phyloP scores from a whole-genome alignment of 441 rosid species.

The Euphorbia corollata region DNA sequence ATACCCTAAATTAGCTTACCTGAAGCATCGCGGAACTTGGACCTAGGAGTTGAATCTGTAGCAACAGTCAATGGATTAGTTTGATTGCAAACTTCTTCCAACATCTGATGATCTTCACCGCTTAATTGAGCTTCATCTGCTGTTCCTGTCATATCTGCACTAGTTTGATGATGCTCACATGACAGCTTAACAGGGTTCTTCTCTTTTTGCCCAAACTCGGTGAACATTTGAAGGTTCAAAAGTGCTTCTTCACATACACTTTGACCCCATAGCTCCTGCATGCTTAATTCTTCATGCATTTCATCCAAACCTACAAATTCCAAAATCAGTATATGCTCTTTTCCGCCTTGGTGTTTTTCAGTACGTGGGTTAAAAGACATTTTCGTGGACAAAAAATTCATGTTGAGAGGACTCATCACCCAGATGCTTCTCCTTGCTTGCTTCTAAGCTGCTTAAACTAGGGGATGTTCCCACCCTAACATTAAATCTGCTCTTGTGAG shows the following conservation, averaged over 20 bases:
- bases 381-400: too few relatives aligned
- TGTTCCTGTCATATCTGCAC: conserved; percentile 25
- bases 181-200: conserved; percentile 16
- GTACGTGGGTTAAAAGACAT: neutral
- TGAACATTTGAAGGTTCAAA: conserved; percentile 21
- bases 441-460: conserved; percentile 18
- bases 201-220: conserved; percentile 30
- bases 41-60: too few relatives aligned
- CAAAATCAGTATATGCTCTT: conserved; percentile 17
- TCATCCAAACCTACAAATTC: conserved; percentile 19
- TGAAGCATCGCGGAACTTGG: too few relatives aligned
- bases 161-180: conserved; percentile 23
- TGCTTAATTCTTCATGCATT: conserved; percentile 24
- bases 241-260: conserved; percentile 25
- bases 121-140: conserved; percentile 19
- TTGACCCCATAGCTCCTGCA: conserved; percentile 27
- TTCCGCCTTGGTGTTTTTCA: conserved; percentile 18
- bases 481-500: conserved; percentile 28
- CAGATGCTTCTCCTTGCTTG: too few relatives aligned
- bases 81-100: conserved; percentile 13
- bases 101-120: conserved; percentile 21
- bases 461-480: conserved; percentile 16
- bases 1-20: too few relatives aligned
- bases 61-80: conserved; percentile 10
- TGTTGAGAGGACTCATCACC: too few relatives aligned